Percentiles rank a stretch among this genome's conserved stretches.
Evolutionary conservation across 495 filamentous ascomycete genomes (phyloP).

Genomic region (Lophiostoma macrostomum): DNA sequence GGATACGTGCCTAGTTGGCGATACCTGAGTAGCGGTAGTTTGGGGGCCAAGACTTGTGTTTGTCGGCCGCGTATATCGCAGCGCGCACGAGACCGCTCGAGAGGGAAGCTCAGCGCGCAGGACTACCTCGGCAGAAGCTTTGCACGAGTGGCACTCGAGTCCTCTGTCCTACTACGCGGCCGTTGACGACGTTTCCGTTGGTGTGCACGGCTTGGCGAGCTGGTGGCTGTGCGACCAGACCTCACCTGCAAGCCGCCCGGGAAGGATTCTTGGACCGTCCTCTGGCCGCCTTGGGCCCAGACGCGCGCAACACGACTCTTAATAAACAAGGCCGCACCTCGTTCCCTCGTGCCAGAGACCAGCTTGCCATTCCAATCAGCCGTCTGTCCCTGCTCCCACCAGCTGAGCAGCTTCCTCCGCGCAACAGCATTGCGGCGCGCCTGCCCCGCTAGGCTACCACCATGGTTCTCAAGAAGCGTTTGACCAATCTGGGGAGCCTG

Average conservation of each 20-base stretch:
- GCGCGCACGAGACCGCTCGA: no score
- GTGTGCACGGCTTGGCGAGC: conserved; percentile 7
- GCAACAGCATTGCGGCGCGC: neutral
- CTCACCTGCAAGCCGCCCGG: neutral
- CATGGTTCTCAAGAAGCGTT: conserved; percentile 34
- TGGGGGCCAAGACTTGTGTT: no score
- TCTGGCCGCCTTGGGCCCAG: neutral
- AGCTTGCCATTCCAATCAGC: neutral
- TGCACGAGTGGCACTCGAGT: no score
- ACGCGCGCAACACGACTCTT: neutral
- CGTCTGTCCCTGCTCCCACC: neutral
- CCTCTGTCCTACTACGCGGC: no score
- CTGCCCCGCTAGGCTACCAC: conserved; percentile 6
- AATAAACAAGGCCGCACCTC: neutral
- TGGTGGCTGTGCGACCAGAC: conserved; percentile 1
- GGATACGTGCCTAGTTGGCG: no score
- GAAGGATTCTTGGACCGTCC: neutral
- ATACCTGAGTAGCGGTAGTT: no score
- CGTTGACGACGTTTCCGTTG: conserved; percentile 1
- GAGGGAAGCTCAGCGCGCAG: no score
- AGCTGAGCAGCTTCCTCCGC: neutral
- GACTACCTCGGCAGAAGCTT: no score
- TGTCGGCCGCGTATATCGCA: no score
- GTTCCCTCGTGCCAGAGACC: neutral
- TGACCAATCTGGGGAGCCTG: conserved; percentile 22